Conservation (phyloP, 2,329 filamentous ascomycete genomes). For the Penicillium fuscoglaucum region DNA sequence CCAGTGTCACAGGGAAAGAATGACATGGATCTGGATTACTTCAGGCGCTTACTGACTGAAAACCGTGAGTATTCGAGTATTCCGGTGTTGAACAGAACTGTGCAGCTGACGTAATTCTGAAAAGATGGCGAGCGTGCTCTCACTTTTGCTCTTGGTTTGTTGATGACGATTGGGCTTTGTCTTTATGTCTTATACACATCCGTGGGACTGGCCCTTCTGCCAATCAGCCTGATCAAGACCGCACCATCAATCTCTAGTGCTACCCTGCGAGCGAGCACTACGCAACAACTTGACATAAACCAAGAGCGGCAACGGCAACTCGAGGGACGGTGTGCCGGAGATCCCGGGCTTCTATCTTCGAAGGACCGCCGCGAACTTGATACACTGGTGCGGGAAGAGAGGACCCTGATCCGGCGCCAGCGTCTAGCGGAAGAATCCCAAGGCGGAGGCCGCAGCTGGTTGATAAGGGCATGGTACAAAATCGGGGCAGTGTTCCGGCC, state of each 20-base stretch:
- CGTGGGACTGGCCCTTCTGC: conserved; percentile 81
- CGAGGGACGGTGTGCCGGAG: conserved; percentile 78
- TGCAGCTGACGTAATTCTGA: conserved; percentile 1
- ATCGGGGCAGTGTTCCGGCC: conserved; percentile 80
- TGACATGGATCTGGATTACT: conserved; percentile 81
- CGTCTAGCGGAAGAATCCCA: conserved; percentile 69
- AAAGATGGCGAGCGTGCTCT: conserved; percentile 83
- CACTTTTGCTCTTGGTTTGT: conserved; percentile 83
- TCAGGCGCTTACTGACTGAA: conserved; percentile 77
- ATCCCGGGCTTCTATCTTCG: conserved; percentile 70
- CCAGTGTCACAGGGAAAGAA: conserved; percentile 70
- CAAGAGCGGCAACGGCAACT: conserved; percentile 89
- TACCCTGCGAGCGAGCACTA: conserved; percentile 72
- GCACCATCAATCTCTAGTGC: conserved; percentile 83
- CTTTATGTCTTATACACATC: conserved; percentile 89
- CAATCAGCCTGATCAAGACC: conserved; percentile 87
- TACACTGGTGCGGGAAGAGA: conserved; percentile 81
- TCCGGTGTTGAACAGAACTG: not conserved
- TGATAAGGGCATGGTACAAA: conserved; percentile 77
- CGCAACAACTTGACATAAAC: conserved; percentile 80
- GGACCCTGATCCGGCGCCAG: conserved; percentile 85
- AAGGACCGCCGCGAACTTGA: conserved; percentile 91
- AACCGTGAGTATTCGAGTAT: conserved; percentile 60
- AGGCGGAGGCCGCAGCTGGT: conserved; percentile 71
- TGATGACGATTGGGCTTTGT: conserved; percentile 81